Percentiles rank a stretch among this genome's conserved stretches.
phyloP scores from a whole-genome alignment of 441 rosid genomes.

The Pelargonium citronellum region DNA sequence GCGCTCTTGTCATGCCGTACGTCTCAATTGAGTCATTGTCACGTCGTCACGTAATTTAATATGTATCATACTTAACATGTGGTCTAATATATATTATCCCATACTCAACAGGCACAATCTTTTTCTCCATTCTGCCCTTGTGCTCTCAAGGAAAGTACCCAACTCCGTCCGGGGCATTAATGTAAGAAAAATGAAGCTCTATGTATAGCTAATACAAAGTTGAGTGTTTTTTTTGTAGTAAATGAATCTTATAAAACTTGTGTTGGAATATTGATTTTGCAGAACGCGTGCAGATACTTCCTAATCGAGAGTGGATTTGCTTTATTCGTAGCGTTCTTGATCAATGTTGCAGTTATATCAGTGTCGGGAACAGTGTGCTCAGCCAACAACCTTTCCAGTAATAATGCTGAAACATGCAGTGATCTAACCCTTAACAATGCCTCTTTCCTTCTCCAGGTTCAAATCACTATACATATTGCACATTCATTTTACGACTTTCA shows the following conservation, averaged over 20 bases:
- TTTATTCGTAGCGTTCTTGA: slow-evolving; percentile 49
- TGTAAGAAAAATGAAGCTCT: slow-evolving; percentile 24
- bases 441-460: slow-evolving; percentile 60
- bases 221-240: too few species aligned
- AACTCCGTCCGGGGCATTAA: slow-evolving; percentile 46
- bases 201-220: too few species aligned
- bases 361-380: slow-evolving; percentile 53
- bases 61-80: background rate
- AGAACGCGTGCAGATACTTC: slow-evolving; percentile 59
- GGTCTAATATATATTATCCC: too few species aligned
- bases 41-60: background rate
- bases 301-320: slow-evolving; percentile 65
- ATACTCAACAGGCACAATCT: slow-evolving; percentile 45
- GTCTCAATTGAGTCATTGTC: background rate
- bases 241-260: too few species aligned
- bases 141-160: slow-evolving; percentile 56
- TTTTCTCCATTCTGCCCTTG: slow-evolving; percentile 68
- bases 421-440: slow-evolving; percentile 54
- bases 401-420: slow-evolving; percentile 29
- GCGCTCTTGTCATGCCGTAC: slow-evolving; percentile 74
- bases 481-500: too few species aligned
- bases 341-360: slow-evolving; percentile 47
- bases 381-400: slow-evolving; percentile 22
- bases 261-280: slow-evolving; percentile 3
- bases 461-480: background rate